phyloP scores from a whole-genome alignment of 106 monocot genomes.

The Cymbidium sinense region DNA sequence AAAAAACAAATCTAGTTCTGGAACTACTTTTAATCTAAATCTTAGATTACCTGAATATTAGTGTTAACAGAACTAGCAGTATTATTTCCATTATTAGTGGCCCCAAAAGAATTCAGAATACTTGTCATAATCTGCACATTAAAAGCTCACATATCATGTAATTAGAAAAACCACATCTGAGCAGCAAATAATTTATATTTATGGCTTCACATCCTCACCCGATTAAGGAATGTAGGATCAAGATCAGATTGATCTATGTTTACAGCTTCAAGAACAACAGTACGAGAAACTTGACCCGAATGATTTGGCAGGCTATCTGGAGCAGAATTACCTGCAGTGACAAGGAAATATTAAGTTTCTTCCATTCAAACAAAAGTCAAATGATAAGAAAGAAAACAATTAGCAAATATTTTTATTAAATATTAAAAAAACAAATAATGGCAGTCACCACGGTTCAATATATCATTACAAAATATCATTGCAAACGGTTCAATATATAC shows the following conservation, averaged over 20 bases:
- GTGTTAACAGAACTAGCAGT: constrained; percentile 19
- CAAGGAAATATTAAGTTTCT: neutral
- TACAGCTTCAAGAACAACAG: constrained; percentile 66
- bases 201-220: constrained; percentile 25
- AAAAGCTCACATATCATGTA: neutral
- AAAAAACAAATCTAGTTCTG: neutral
- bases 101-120: constrained; percentile 49
- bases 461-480: constrained; percentile 1
- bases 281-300: constrained; percentile 22
- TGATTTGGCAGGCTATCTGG: constrained; percentile 21
- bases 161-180: neutral
- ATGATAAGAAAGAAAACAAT: neutral
- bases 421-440: neutral
- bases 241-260: constrained; percentile 58
- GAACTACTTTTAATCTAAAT: neutral
- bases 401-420: neutral
- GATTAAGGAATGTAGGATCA: constrained; percentile 37
- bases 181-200: neutral
- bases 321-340: constrained; percentile 24
- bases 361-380: neutral
- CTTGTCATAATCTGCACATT: constrained; percentile 54
- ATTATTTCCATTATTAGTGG: constrained; percentile 21
- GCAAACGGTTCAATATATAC: neutral
- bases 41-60: constrained; percentile 27
- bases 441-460: neutral